These are phyloP conservation scores for Fomitiporia mediterranea DNA, from an alignment of 1,284 basidiomycete species.

Conservation along the genomic window DNA sequence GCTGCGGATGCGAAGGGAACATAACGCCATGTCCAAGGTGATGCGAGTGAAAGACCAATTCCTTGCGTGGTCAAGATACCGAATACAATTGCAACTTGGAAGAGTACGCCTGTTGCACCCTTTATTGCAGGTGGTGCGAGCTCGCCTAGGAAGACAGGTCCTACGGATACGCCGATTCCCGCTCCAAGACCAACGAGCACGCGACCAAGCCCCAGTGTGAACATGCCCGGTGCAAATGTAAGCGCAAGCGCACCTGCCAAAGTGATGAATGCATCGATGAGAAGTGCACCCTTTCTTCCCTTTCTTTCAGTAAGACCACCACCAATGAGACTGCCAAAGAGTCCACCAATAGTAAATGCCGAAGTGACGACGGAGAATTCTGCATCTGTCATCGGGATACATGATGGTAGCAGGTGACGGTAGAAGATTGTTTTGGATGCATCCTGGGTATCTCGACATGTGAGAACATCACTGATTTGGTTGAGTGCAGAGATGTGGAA, in stretches of 20 bases:
- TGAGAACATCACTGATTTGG: slow-evolving; percentile 76
- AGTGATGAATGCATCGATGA: slow-evolving; percentile 54
- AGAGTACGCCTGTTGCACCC: slow-evolving; percentile 73
- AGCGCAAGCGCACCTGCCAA: slow-evolving; percentile 61
- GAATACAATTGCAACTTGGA: slow-evolving; percentile 82
- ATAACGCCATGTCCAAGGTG: slow-evolving; percentile 66
- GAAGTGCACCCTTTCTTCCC: slow-evolving; percentile 64
- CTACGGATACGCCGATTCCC: slow-evolving; percentile 82
- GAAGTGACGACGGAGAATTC: slow-evolving; percentile 80
- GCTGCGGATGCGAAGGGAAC: slow-evolving; percentile 66
- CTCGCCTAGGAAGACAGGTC: slow-evolving; percentile 81
- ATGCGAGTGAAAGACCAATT: slow-evolving; percentile 59
- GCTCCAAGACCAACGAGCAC: slow-evolving; percentile 76
- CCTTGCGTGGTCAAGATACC: slow-evolving; percentile 79
- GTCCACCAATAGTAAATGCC: slow-evolving; percentile 84
- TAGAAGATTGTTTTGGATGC: slow-evolving; percentile 23
- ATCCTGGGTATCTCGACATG: slow-evolving; percentile 43
- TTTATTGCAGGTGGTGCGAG: slow-evolving; percentile 71
- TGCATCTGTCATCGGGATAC: slow-evolving; percentile 73
- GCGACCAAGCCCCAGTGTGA: slow-evolving; percentile 60
- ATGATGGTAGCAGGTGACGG: slow-evolving; percentile 45
- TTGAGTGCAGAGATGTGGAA: slow-evolving; percentile 87
- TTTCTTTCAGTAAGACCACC: slow-evolving; percentile 64
- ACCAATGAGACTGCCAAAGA: slow-evolving; percentile 71
- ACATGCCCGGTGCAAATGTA: slow-evolving; percentile 55